Percentiles rank a stretch among this genome's conserved stretches.
Evolutionary conservation across 73 alveolate genomes (phyloP).

Genomic region (Tetrahymena borealis): DNA sequence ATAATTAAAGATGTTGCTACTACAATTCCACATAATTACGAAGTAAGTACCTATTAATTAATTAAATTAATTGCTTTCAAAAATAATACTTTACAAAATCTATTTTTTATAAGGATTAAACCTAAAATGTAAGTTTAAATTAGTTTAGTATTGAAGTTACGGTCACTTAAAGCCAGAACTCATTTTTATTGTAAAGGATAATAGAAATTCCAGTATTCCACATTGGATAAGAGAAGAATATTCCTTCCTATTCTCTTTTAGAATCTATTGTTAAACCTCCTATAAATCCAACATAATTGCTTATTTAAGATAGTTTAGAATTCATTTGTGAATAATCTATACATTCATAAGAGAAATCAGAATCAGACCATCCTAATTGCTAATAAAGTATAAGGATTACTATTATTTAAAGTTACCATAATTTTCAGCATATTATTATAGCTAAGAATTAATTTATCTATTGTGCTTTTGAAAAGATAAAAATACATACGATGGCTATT

Average conservation of each 20-base stretch:
- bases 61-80: background rate
- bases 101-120: too few relatives aligned
- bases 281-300: background rate
- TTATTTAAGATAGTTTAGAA: background rate
- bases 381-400: background rate
- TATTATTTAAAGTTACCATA: background rate
- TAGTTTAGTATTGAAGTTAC: too few relatives aligned
- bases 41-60: background rate
- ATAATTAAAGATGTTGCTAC: background rate
- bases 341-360: background rate
- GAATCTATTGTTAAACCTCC: background rate
- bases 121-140: too few relatives aligned
- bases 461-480: too few relatives aligned
- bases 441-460: background rate
- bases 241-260: background rate
- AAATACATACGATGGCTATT: background rate
- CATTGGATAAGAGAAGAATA: background rate
- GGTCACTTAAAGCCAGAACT: background rate
- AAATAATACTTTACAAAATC: too few relatives aligned
- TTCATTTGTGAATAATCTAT: background rate
- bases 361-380: background rate
- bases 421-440: too few relatives aligned
- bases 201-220: background rate
- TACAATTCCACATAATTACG: background rate
- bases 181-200: background rate